Evolutionary conservation across 148 eudicot species (phyloP).

Genomic region (Silene latifolia): DNA sequence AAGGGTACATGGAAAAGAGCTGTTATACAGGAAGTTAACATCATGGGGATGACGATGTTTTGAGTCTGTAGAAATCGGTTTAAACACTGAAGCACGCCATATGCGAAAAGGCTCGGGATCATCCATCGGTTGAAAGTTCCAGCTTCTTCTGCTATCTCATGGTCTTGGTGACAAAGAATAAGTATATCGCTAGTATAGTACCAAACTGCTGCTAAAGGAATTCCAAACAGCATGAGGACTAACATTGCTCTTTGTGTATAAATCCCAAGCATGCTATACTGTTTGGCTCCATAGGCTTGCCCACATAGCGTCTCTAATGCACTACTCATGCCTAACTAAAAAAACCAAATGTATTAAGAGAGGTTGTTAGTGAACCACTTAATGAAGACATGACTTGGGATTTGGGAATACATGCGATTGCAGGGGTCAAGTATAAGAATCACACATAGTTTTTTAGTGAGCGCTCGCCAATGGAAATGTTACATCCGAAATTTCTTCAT

Average conservation of each 20-base stretch:
- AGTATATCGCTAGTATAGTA: constrained; percentile 23
- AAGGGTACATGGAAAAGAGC: constrained; percentile 27
- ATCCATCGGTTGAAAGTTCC: constrained; percentile 40
- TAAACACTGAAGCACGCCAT: constrained; percentile 36
- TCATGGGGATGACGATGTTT: constrained; percentile 31
- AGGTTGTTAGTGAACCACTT: too few species aligned
- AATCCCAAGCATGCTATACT: constrained; percentile 34
- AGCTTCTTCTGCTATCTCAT: constrained; percentile 28
- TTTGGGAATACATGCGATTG: too few species aligned
- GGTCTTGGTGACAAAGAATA: constrained; percentile 26
- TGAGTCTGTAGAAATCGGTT: constrained; percentile 36
- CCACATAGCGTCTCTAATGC: constrained; percentile 45
- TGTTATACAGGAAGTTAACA: constrained; percentile 26
- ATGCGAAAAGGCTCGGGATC: constrained; percentile 36
- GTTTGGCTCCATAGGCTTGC: constrained; percentile 32
- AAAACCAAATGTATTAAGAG: too few species aligned
- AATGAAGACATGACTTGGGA: too few species aligned
- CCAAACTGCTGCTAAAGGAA: constrained; percentile 28
- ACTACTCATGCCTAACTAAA: constrained; percentile 30
- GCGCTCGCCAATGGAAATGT: too few species aligned
- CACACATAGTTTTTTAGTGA: too few species aligned
- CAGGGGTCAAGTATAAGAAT: too few species aligned
- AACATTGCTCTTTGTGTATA: constrained; percentile 35
- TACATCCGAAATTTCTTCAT: too few species aligned
- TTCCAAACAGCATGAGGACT: constrained; percentile 15